These are phyloP conservation scores for Coemansia sp. DNA, from an alignment of 192 early-diverging fungal species.

Conservation along the genomic window DNA sequence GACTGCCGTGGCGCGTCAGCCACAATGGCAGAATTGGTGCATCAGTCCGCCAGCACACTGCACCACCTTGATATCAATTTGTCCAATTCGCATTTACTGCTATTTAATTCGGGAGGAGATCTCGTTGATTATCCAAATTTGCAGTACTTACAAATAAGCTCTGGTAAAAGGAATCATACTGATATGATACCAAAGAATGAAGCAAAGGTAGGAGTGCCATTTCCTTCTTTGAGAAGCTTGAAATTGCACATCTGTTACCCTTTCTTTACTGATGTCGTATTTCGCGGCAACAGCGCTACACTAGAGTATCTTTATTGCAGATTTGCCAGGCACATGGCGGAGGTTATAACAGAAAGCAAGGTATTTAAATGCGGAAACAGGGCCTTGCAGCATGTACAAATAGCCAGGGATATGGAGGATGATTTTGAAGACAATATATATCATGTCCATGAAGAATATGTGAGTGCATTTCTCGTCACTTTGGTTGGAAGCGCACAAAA, in stretches of 20 bases:
- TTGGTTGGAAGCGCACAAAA: no score
- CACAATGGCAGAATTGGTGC: background rate
- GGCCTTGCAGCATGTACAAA: no score
- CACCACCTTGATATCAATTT: background rate
- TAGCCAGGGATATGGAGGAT: no score
- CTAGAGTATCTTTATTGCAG: background rate
- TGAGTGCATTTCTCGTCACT: no score
- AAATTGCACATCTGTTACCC: background rate
- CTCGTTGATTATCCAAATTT: background rate
- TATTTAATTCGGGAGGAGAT: background rate
- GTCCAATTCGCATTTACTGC: background rate
- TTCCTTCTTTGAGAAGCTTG: background rate
- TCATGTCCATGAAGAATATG: no score
- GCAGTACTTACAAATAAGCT: background rate
- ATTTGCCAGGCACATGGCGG: no score
- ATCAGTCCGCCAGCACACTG: background rate
- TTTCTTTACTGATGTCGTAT: constrained; percentile 3
- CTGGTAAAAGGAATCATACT: background rate
- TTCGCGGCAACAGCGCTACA: constrained; percentile 6
- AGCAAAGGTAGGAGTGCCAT: no score
- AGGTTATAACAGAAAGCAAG: no score
- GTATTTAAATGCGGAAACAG: no score
- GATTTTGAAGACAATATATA: no score
- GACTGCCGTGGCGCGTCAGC: background rate
- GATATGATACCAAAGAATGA: background rate